Evolutionary conservation across 2,329 filamentous ascomycete species (phyloP).

Genomic region (Colletotrichum salicis): DNA sequence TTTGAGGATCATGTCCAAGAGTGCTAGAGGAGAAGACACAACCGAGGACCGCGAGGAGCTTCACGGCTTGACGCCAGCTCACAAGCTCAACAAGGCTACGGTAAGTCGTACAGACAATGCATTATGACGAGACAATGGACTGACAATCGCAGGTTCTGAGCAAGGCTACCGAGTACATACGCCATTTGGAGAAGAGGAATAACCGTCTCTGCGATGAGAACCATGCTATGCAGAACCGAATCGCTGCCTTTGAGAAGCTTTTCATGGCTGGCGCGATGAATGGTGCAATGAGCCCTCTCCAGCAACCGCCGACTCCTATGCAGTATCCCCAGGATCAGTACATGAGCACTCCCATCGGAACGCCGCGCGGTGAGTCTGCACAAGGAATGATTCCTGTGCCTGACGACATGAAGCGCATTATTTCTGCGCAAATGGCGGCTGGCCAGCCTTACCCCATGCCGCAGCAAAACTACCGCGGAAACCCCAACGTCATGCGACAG

Average conservation of each 20-base stretch:
- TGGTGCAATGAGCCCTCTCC: constrained; percentile 64
- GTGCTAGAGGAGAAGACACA: constrained; percentile 72
- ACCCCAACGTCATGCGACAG: constrained; percentile 60
- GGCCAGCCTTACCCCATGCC: constrained; percentile 64
- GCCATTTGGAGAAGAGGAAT: constrained; percentile 91
- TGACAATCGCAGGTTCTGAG: constrained; percentile 72
- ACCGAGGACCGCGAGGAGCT: constrained; percentile 82
- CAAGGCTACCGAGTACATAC: constrained; percentile 96
- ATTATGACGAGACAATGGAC: neutral
- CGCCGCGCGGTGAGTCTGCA: constrained; percentile 54
- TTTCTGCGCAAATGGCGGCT: constrained; percentile 65
- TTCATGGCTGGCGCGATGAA: constrained; percentile 81
- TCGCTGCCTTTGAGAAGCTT: constrained; percentile 81
- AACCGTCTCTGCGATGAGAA: constrained; percentile 86
- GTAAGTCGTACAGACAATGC: constrained; percentile 51
- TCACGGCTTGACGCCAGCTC: constrained; percentile 84
- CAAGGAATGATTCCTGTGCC: constrained; percentile 74
- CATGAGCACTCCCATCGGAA: constrained; percentile 56
- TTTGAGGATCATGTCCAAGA: constrained; percentile 84
- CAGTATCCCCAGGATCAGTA: constrained; percentile 61
- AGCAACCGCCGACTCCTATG: constrained; percentile 64
- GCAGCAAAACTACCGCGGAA: constrained; percentile 58
- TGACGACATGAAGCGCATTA: constrained; percentile 72
- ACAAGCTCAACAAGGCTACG: constrained; percentile 98
- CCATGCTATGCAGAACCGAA: constrained; percentile 77